Conservation (phyloP, 164 flowering plant species). For the Vitis labrusca region DNA sequence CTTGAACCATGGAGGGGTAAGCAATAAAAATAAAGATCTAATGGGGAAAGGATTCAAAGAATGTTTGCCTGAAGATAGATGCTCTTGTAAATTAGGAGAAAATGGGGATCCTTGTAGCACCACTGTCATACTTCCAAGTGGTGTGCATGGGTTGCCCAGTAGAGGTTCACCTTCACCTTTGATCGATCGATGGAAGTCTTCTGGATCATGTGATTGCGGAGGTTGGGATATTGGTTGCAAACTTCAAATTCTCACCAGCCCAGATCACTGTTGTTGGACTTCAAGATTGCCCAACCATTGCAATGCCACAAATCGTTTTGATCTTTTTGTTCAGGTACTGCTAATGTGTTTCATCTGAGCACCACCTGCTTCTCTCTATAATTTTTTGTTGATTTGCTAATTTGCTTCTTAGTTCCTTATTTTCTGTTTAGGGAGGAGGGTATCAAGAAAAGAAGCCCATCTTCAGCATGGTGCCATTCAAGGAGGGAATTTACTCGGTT, state of each 20-base stretch:
- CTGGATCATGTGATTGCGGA: slow-evolving; percentile 94
- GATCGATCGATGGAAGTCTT: slow-evolving; percentile 78
- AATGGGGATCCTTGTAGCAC: slow-evolving; percentile 13
- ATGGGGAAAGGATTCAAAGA: slow-evolving; percentile 10
- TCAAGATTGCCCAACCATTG: slow-evolving; percentile 16
- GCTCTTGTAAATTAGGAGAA: slow-evolving; percentile 17
- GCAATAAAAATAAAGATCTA: slow-evolving; percentile 6
- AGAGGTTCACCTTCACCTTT: slow-evolving; percentile 70
- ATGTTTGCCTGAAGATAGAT: slow-evolving; percentile 12
- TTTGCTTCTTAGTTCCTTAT: background rate
- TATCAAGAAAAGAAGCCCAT: slow-evolving; percentile 30
- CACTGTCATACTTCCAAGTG: slow-evolving; percentile 72
- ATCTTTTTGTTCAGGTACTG: slow-evolving; percentile 71
- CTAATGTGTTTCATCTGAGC: background rate
- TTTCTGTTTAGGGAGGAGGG: slow-evolving; percentile 39
- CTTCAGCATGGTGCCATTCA: slow-evolving; percentile 52
- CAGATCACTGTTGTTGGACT: slow-evolving; percentile 15
- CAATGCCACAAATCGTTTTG: slow-evolving; percentile 26
- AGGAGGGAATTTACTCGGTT: slow-evolving; percentile 54
- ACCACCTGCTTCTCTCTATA: background rate
- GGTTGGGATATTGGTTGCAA: slow-evolving; percentile 97
- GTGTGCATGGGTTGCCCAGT: slow-evolving; percentile 68
- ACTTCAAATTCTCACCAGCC: slow-evolving; percentile 47
- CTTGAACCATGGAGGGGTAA: slow-evolving; percentile 2
- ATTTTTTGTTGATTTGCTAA: background rate